phyloP scores from a whole-genome alignment of 371 early-diverging fungal species.

The Actinomortierella wolfii region DNA sequence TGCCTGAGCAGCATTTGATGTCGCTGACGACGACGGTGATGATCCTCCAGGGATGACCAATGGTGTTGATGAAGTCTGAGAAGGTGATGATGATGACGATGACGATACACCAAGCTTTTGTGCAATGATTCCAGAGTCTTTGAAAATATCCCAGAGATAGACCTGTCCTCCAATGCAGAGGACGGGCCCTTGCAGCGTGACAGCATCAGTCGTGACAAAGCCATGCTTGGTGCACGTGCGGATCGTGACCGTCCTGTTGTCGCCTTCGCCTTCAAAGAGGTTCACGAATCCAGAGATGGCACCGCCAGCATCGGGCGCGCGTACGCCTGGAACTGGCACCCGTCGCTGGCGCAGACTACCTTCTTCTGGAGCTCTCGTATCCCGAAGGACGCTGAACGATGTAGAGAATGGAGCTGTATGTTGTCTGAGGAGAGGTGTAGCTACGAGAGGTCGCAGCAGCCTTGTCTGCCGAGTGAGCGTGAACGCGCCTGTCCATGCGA shows the following conservation, averaged over 20 bases:
- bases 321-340: conserved; percentile 27
- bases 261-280: conserved; percentile 34
- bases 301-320: conserved; percentile 32
- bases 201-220: conserved; percentile 44
- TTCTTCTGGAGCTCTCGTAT: too few species aligned
- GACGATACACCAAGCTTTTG: not conserved
- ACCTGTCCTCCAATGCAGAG: conserved; percentile 46
- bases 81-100: conserved; percentile 3
- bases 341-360: conserved; percentile 31
- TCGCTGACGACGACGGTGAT: conserved; percentile 1
- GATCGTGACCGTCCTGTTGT: conserved; percentile 36
- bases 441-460: too few species aligned
- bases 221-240: conserved; percentile 43
- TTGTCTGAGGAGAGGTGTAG: too few species aligned
- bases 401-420: too few species aligned
- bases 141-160: conserved; percentile 42
- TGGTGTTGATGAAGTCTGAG: not conserved
- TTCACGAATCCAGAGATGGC: conserved; percentile 48
- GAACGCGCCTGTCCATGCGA: too few species aligned
- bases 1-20: conserved; percentile 1
- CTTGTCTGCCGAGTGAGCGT: too few species aligned
- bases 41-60: not conserved
- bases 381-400: too few species aligned
- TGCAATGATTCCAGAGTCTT: conserved; percentile 24
- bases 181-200: conserved; percentile 39